Evolutionary conservation across 1,139 yeast species (phyloP).

Genomic region (Kodamaea alishanica): DNA sequence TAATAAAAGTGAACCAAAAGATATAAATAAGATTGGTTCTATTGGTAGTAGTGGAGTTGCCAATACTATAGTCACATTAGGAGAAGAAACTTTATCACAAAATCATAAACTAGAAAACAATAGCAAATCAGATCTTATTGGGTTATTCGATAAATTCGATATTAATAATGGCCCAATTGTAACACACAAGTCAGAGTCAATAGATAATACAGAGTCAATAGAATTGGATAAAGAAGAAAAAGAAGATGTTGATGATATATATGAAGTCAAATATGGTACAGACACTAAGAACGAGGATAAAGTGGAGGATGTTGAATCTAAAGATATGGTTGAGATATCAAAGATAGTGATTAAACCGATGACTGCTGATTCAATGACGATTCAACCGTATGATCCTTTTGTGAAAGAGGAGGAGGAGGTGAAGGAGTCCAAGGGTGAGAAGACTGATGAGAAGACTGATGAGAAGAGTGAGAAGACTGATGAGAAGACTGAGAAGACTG

Average conservation of each 20-base stretch:
- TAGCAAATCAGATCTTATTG: constrained; percentile 31
- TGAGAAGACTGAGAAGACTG: not conserved
- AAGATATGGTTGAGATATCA: constrained; percentile 4
- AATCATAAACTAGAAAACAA: constrained; percentile 1
- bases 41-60: constrained; percentile 19
- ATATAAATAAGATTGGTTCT: too few relatives aligned
- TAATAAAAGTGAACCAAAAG: too few relatives aligned
- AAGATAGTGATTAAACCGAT: not conserved
- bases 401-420: constrained; percentile 2
- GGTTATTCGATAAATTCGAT: constrained; percentile 41
- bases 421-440: not conserved
- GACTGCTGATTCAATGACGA: constrained; percentile 9
- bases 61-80: constrained; percentile 26
- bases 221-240: constrained; percentile 7
- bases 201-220: constrained; percentile 6
- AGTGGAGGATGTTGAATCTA: not conserved
- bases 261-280: constrained; percentile 9
- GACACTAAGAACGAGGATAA: constrained; percentile 1
- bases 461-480: not conserved
- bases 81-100: constrained; percentile 10
- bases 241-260: constrained; percentile 11
- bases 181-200: not conserved
- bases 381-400: constrained; percentile 17
- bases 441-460: not conserved
- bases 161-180: constrained; percentile 12